Percentiles rank a stretch among this genome's conserved stretches.
phyloP scores from a whole-genome alignment of 169 alveolate genomes.

The Plasmodium malariae region DNA sequence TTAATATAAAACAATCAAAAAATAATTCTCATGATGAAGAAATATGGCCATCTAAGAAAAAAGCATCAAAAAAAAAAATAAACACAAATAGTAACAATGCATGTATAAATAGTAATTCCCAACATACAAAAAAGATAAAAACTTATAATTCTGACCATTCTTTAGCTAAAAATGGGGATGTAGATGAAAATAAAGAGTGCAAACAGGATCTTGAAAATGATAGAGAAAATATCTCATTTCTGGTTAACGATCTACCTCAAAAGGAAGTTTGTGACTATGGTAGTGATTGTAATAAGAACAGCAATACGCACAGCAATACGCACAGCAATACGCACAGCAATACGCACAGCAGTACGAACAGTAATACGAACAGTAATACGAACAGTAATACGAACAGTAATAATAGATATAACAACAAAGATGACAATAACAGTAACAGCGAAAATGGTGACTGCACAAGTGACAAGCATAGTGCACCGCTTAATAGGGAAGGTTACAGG shows the following conservation, averaged over 20 bases:
- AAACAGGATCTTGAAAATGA: too few species aligned
- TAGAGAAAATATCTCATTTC: too few species aligned
- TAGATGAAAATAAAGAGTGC: not conserved
- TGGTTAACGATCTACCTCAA: too few species aligned
- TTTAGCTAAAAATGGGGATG: not conserved
- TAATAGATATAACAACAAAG: not conserved
- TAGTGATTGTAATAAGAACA: too few species aligned
- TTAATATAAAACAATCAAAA: not conserved
- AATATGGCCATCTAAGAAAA: constrained; percentile 1
- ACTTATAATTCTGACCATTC: not conserved
- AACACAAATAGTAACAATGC: not conserved
- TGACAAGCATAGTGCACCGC: not conserved
- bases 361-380: too few species aligned
- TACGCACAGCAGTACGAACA: too few species aligned
- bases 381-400: not conserved
- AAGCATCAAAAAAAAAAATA: not conserved
- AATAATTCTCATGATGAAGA: not conserved
- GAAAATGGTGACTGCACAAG: not conserved
- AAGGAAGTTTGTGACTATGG: too few species aligned
- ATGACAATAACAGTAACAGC: not conserved
- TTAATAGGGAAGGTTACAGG: not conserved
- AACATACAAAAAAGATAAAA: not conserved
- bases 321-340: too few species aligned
- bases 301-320: too few species aligned
- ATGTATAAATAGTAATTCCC: not conserved